Base-by-base conservation (phyloP, 2,329 filamentous ascomycete species). In the Trichoderma atrobrunneum region DNA sequence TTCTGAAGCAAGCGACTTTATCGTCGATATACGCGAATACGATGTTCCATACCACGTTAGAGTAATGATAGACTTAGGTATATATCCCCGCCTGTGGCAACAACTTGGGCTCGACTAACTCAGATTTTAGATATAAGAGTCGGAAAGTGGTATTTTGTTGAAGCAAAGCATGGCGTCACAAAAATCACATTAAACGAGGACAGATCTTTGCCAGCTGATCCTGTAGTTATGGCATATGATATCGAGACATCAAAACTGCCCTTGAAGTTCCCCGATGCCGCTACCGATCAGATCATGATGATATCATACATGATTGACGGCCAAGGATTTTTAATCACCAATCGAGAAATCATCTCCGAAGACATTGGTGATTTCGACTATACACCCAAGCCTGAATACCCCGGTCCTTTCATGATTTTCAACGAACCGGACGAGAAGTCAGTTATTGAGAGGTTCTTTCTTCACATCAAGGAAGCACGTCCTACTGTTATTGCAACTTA, bases 241-340 rank as follows among this genome's bases (percentile, higher is more conserved):
- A 99, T 99, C 78, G 96, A 99, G 83, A 99, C 96, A 3, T 95
- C 93, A 6, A 99, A 99, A 79, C 86, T 96, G 18, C 96, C 97
- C 2, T 86, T 99, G 70, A 99, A 99, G 81, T 99, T 99, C 77
- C 97, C 96, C 30, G 97, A 99, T 79, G 91, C 96, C 2, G 89
- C 94, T 5, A 91, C 97, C 74, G 96, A 99, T 83, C 95, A 97
- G 80, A 92, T 99, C 79, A 99, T 99, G 95, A 99, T 99, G 96
- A 95, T 99, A 81, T 99, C 97, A 36, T 99, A 99, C 85, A 99
- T 99, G 97, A 98, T 99, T 78, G 96, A 99, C 77, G 97, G 96
- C 0, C 95, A 97, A 82, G 96, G 96, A 5, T 99, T 98, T 77
- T 86, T 99, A 43, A 98, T 99, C 81, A 99, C 96, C 6, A 99